phyloP scores from a whole-genome alignment of 2,329 filamentous ascomycete species.

The Xylariaceae sp. region DNA sequence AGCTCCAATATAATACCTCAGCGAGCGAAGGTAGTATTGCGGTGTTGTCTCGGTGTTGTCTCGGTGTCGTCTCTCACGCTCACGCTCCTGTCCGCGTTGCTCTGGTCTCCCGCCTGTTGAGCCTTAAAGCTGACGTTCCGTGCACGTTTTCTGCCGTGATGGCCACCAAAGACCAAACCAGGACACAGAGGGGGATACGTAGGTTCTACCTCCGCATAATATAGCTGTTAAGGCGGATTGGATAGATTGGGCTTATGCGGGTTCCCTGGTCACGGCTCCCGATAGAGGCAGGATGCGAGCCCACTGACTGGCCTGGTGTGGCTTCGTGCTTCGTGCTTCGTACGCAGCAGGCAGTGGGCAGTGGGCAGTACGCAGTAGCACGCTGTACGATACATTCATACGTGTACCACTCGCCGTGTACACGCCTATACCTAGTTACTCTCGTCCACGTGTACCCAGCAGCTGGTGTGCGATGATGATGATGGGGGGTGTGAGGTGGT shows the following conservation, averaged over 20 bases:
- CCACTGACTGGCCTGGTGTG: constrained; percentile 11
- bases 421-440: constrained; percentile 25
- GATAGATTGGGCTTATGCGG: constrained; percentile 21
- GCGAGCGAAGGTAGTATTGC: not conserved
- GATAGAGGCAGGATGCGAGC: constrained; percentile 20
- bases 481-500: constrained; percentile 10
- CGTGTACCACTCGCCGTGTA: constrained; percentile 29
- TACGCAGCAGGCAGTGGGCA: too few relatives aligned
- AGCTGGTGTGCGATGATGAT: constrained; percentile 8
- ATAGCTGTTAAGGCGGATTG: constrained; percentile 21
- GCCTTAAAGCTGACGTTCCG: constrained; percentile 8
- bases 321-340: constrained; percentile 1
- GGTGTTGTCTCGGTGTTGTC: constrained; percentile 6
- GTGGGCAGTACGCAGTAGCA: not conserved
- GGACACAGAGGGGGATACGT: constrained; percentile 6
- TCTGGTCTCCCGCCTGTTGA: constrained; percentile 10
- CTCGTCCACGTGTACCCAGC: constrained; percentile 31
- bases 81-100: not conserved
- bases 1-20: constrained; percentile 13
- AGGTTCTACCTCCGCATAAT: constrained; percentile 23
- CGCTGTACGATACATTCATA: constrained; percentile 22
- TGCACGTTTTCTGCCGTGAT: constrained; percentile 3
- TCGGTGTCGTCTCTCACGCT: constrained; percentile 10
- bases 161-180: constrained; percentile 6
- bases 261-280: constrained; percentile 21